Base-by-base conservation (phyloP, 805 yeast genomes). In the Candida orba region DNA sequence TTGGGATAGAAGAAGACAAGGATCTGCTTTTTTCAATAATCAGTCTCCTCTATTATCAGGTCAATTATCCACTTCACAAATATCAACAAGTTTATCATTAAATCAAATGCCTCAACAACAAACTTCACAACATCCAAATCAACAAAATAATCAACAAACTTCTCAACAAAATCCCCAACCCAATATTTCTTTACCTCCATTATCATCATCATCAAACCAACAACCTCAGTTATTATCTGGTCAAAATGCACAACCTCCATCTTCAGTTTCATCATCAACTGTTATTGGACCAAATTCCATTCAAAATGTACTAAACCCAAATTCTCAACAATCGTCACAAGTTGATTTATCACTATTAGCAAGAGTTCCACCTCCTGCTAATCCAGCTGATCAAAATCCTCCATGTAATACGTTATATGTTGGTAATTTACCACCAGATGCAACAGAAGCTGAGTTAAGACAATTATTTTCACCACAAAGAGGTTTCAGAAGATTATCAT, bases 361-460 rank as follows among this genome's bases (percentile, higher is more conserved):
- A 0, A 67, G 88, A 51, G 89, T 85, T 27, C 95, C 93, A 13
- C 89, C 91, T 5, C 95, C 95, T 7, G 96, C 96, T 1, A 91
- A 91, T 58, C 99, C 99, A 7, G 98, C 99, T 2, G 99, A 93
- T 64, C 99, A 93, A 66, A 93, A 93, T 60, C 98, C 99, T 4
- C 99, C 99, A 8, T 93, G 99, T 67, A 93, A 93, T 63, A 93
- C 99, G 0, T 69, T 93, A 44, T 93, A 93, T 57, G 99, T 93
- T 39, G 99, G 99, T 17, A 93, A 93, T 62, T 72, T 93, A 57
- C 98, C 99, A 3, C 96, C 96, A 15, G 96, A 93, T 68, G 95
- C 97, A 3, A 83, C 95, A 3, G 99, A 93, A 60, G 84, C 83
- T 44, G 99, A 93, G 63, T 75, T 93, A 50, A 78, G 96, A 53